A percentile compares a stretch with the other conserved stretches of the same genome.
These are phyloP conservation scores for Candida tammaniensis DNA, from an alignment of 805 yeast genomes.

Conservation along the genomic window DNA sequence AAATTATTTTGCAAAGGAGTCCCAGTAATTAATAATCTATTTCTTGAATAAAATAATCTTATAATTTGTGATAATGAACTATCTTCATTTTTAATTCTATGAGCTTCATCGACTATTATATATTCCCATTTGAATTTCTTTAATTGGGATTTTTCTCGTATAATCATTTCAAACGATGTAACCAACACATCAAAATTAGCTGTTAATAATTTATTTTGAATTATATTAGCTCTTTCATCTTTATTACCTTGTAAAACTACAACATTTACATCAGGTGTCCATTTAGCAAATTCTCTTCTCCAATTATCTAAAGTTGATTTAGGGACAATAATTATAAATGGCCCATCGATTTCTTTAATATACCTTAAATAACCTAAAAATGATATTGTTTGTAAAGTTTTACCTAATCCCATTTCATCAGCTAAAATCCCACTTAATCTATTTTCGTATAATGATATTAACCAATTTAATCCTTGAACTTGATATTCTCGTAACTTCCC, in stretches of 20 bases:
- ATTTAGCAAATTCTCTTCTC: conserved; percentile 88
- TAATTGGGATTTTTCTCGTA: conserved; percentile 78
- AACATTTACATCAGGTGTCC: conserved; percentile 94
- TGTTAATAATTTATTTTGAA: conserved; percentile 56
- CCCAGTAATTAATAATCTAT: conserved; percentile 86
- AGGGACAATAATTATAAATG: conserved; percentile 88
- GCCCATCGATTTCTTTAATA: conserved; percentile 77
- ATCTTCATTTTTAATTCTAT: conserved; percentile 92
- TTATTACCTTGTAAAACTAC: conserved; percentile 87
- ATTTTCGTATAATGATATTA: conserved; percentile 83
- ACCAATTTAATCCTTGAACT: conserved; percentile 93
- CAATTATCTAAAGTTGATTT: conserved; percentile 95
- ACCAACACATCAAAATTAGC: conserved; percentile 87
- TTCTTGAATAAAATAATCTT: conserved; percentile 79
- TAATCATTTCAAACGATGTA: conserved; percentile 91
- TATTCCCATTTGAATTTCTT: conserved; percentile 91
- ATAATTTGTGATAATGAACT: conserved; percentile 90
- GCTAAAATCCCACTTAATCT: conserved; percentile 90
- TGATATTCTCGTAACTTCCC: conserved; percentile 90
- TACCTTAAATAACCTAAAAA: conserved; percentile 87
- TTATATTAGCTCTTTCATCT: conserved; percentile 64
- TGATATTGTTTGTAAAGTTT: conserved; percentile 91
- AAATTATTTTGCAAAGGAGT: conserved; percentile 93
- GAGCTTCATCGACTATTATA: conserved; percentile 93
- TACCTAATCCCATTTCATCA: conserved; percentile 98